Evolutionary conservation across 1,284 basidiomycete genomes (phyloP).

Genomic region (Hemileia vastatrix): DNA sequence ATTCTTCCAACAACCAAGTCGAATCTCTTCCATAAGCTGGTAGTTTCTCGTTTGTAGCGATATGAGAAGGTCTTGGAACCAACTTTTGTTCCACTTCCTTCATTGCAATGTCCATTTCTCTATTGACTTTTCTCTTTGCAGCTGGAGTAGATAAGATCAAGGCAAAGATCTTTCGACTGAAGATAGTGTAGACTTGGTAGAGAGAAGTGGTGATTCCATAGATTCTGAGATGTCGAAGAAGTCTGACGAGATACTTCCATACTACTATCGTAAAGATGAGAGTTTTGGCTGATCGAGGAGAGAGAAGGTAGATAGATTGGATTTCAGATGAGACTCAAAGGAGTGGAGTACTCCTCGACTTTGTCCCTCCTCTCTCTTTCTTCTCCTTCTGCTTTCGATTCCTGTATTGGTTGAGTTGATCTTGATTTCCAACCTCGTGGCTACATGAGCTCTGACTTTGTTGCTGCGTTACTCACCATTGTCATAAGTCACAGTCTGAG

Average conservation of each 20-base stretch:
- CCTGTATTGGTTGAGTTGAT: too few relatives aligned
- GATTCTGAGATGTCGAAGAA: too few relatives aligned
- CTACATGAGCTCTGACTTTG: neutral
- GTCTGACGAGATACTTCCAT: too few relatives aligned
- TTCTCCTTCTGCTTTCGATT: too few relatives aligned
- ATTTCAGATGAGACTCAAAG: too few relatives aligned
- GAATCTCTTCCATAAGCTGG: slow-evolving; percentile 35
- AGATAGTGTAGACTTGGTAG: slow-evolving; percentile 31
- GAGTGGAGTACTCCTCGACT: too few relatives aligned
- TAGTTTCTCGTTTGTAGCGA: slow-evolving; percentile 29
- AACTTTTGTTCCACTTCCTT: slow-evolving; percentile 36
- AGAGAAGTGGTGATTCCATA: slow-evolving; percentile 33
- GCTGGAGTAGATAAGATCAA: slow-evolving; percentile 38
- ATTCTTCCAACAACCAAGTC: slow-evolving; percentile 34
- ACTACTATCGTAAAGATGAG: too few relatives aligned
- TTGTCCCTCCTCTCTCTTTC: too few relatives aligned
- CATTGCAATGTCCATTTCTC: slow-evolving; percentile 37
- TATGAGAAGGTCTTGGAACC: slow-evolving; percentile 28
- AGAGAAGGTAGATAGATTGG: too few relatives aligned
- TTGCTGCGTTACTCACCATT: slow-evolving; percentile 15
- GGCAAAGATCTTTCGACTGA: slow-evolving; percentile 27
- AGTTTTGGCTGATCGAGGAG: too few relatives aligned
- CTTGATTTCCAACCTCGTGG: slow-evolving; percentile 7
- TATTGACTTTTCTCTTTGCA: slow-evolving; percentile 33
- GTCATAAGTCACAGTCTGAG: slow-evolving; percentile 21